Evolutionary conservation across 2,329 filamentous ascomycete species (phyloP).

Genomic region (Madurella mycetomatis): DNA sequence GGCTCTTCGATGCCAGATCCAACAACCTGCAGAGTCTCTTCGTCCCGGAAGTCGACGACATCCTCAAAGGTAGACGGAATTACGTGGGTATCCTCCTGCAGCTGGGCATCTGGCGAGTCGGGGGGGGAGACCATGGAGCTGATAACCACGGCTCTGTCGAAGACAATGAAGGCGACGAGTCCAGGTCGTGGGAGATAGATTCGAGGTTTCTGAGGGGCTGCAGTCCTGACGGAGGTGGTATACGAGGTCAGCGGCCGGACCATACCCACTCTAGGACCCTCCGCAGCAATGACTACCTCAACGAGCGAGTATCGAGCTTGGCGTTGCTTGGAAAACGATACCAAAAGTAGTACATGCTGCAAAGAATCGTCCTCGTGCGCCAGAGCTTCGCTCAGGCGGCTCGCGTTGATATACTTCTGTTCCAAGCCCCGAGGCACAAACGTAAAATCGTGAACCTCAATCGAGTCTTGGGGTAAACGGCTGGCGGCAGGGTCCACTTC

Average conservation of each 20-base stretch:
- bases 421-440: constrained; percentile 56
- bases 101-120: constrained; percentile 70
- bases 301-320: constrained; percentile 67
- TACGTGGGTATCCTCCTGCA: constrained; percentile 62
- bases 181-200: constrained; percentile 74
- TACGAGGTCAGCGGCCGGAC: constrained; percentile 66
- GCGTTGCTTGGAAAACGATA: constrained; percentile 48
- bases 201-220: constrained; percentile 49
- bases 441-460: constrained; percentile 76
- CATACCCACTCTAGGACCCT: constrained; percentile 54
- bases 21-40: constrained; percentile 59
- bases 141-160: constrained; percentile 72
- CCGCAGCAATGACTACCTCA: constrained; percentile 60
- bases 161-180: constrained; percentile 76
- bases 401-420: constrained; percentile 46
- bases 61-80: constrained; percentile 74
- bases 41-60: constrained; percentile 70
- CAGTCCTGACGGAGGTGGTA: constrained; percentile 46
- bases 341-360: constrained; percentile 59
- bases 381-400: constrained; percentile 47
- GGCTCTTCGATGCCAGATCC: constrained; percentile 62
- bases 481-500: constrained; percentile 46
- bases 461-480: constrained; percentile 51
- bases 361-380: constrained; percentile 47
- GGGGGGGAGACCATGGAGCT: constrained; percentile 65